A percentile compares a stretch with the other conserved stretches of the same genome.
Conservation (phyloP, 2,329 filamentous ascomycete species). For the Blastomyces emzantsi region DNA sequence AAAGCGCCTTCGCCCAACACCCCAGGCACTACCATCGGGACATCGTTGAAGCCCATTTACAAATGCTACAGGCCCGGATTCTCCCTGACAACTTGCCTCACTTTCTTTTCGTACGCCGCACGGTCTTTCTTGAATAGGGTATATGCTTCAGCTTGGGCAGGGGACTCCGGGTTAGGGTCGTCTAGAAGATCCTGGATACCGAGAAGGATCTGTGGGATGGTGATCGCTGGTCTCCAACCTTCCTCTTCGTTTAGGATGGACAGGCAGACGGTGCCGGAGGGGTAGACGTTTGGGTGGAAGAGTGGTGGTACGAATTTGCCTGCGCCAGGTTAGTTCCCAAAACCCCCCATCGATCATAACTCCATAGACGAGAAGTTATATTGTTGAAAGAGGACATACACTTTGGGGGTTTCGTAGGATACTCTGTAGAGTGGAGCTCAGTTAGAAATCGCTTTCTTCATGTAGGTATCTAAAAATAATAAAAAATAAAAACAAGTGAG, state of each 20-base stretch:
- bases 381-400: constrained; percentile 46
- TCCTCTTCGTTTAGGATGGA: constrained; percentile 98
- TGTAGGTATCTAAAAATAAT: neutral
- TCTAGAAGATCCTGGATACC: constrained; percentile 94
- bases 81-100: constrained; percentile 77
- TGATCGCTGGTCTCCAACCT: constrained; percentile 97
- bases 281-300: constrained; percentile 98
- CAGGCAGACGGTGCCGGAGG: constrained; percentile 92
- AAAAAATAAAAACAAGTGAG: neutral
- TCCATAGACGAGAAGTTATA: neutral
- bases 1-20: neutral
- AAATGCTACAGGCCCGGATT: constrained; percentile 62
- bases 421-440: constrained; percentile 52
- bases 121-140: constrained; percentile 92
- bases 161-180: constrained; percentile 93
- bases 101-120: constrained; percentile 76
- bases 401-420: constrained; percentile 97
- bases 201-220: constrained; percentile 92
- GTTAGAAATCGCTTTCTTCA: constrained; percentile 13
- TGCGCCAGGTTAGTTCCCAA: constrained; percentile 30
- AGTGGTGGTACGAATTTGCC: constrained; percentile 95
- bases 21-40: neutral
- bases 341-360: constrained; percentile 13
- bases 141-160: constrained; percentile 94
- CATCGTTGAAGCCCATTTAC: neutral